Percentiles rank a stretch among this genome's conserved stretches.
These are phyloP conservation scores for Teunomyces atbi DNA, from an alignment of 805 yeast genomes.

Conservation along the genomic window DNA sequence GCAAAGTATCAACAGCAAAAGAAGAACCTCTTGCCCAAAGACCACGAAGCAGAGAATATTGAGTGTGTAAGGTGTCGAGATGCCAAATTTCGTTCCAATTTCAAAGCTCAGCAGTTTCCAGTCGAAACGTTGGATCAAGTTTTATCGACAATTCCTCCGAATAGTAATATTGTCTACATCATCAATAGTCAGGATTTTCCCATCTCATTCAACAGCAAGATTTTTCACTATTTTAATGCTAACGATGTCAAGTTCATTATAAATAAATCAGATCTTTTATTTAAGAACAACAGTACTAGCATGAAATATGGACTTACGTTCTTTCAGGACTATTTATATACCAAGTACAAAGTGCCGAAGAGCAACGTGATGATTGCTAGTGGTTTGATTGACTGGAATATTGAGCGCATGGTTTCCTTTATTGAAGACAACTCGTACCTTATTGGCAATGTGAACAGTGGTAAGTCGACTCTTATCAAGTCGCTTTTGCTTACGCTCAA, in stretches of 20 bases:
- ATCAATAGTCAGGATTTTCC: conserved; percentile 76
- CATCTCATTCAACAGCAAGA: conserved; percentile 42
- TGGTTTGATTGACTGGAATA: conserved; percentile 53
- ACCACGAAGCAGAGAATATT: conserved; percentile 10
- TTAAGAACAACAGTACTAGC: conserved; percentile 27
- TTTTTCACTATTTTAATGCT: conserved; percentile 34
- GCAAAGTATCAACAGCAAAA: conserved; percentile 3
- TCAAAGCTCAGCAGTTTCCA: conserved; percentile 31
- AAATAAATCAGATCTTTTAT: conserved; percentile 45
- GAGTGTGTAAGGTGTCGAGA: conserved; percentile 59
- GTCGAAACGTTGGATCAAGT: conserved; percentile 18
- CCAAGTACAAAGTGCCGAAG: conserved; percentile 28
- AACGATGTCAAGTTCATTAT: conserved; percentile 38
- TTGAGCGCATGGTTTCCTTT: conserved; percentile 33
- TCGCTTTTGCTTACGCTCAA: conserved; percentile 32
- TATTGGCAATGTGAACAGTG: conserved; percentile 67
- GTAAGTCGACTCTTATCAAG: conserved; percentile 63
- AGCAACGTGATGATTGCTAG: conserved; percentile 49
- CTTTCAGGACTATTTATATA: conserved; percentile 33
- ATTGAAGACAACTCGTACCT: conserved; percentile 47
- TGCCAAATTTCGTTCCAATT: conserved; percentile 44
- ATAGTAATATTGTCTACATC: conserved; percentile 55
- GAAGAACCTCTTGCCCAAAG: background rate
- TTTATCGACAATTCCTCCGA: conserved; percentile 37
- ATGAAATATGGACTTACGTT: conserved; percentile 27